A percentile compares a stretch with the other conserved stretches of the same genome.
Evolutionary conservation across 768 basidiomycete genomes (phyloP).

Genomic region (Sporobolomyces roseus): DNA sequence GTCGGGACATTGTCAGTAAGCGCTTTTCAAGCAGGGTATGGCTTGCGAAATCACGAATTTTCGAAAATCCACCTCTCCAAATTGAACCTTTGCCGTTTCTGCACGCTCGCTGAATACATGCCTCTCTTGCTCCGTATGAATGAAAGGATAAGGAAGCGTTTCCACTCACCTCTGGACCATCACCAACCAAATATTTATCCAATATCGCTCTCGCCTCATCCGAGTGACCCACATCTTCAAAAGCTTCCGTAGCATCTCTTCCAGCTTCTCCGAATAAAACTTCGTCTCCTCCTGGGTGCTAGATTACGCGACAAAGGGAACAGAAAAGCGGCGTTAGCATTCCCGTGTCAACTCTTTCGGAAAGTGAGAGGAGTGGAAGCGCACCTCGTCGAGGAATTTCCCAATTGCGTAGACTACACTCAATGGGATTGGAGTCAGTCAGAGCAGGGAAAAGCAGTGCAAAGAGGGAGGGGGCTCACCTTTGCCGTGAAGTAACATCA

Average conservation of each 20-base stretch:
- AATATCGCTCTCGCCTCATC: constrained; percentile 90
- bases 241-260: constrained; percentile 94
- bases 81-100: too few species aligned
- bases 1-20: not conserved
- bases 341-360: not conserved
- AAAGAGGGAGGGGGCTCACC: constrained; percentile 57
- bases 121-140: not conserved
- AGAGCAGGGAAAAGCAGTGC: not conserved
- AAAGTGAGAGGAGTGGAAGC: not conserved
- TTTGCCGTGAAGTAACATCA: constrained; percentile 77
- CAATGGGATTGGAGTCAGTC: constrained; percentile 32
- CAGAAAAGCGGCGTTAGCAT: not conserved
- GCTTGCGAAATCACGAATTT: not conserved
- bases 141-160: not conserved
- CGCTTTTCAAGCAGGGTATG: too few species aligned
- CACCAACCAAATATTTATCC: constrained; percentile 71
- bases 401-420: constrained; percentile 81
- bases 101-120: not conserved
- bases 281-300: constrained; percentile 99
- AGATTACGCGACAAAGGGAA: constrained; percentile 10
- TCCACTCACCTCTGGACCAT: constrained; percentile 60
- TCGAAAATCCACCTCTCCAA: not conserved
- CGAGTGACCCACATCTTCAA: constrained; percentile 98
- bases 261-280: constrained; percentile 89
- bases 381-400: constrained; percentile 75